Percentiles rank a stretch among this genome's conserved stretches.
phyloP scores from a whole-genome alignment of 441 rosid species.

The Eruca vesicaria region DNA sequence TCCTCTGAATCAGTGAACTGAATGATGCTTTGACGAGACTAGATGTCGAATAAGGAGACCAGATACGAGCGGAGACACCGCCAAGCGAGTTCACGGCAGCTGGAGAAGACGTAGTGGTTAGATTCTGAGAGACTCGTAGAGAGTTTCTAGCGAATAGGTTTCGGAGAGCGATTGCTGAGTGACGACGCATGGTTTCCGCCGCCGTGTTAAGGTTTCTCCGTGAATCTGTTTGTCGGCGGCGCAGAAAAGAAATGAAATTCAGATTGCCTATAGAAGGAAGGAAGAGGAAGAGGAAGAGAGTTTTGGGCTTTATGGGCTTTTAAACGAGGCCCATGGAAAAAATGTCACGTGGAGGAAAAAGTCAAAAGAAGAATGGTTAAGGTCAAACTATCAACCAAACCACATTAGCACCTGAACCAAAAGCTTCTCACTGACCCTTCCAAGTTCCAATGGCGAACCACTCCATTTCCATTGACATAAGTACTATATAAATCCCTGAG shows the following conservation, averaged over 20 bases:
- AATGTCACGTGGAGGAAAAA: neutral
- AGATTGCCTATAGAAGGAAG: neutral
- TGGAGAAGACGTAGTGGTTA: constrained; percentile 18
- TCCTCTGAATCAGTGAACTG: constrained; percentile 9
- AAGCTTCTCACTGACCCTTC: constrained; percentile 19
- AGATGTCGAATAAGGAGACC: constrained; percentile 9
- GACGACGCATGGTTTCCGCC: constrained; percentile 46
- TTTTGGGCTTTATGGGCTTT: constrained; percentile 10
- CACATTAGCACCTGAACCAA: constrained; percentile 26
- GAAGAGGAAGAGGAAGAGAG: neutral
- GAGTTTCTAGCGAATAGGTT: constrained; percentile 36
- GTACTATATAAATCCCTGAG: constrained; percentile 13
- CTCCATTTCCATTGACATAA: constrained; percentile 31
- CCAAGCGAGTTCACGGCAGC: constrained; percentile 6
- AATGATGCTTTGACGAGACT: constrained; percentile 16
- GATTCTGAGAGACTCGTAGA: constrained; percentile 34
- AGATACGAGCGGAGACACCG: constrained; percentile 17
- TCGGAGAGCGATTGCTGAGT: constrained; percentile 41
- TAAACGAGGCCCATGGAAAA: neutral
- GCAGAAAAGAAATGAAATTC: neutral
- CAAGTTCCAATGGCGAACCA: constrained; percentile 44
- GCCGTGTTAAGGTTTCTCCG: constrained; percentile 20
- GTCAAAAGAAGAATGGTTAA: neutral
- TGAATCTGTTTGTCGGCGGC: constrained; percentile 14
- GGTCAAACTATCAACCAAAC: constrained; percentile 41